Evolutionary conservation across 1,284 basidiomycete species (phyloP).

Genomic region (Ustilago hordei): DNA sequence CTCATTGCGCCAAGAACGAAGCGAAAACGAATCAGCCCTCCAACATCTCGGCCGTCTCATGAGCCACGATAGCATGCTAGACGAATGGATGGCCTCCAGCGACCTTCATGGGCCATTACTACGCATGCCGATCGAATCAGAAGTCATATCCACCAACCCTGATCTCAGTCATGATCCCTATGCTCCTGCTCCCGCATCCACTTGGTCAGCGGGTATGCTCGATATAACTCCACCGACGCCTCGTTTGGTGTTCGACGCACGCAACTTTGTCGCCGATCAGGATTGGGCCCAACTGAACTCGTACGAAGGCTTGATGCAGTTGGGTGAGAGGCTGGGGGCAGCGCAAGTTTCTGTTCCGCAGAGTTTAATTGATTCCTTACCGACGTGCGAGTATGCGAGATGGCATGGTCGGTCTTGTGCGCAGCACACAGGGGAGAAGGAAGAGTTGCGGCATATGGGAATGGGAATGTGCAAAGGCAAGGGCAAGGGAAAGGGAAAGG

Average conservation of each 20-base stretch:
- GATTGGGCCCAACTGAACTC: constrained; percentile 46
- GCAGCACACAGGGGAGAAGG: not conserved
- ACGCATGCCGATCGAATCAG: constrained; percentile 41
- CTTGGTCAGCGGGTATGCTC: constrained; percentile 8
- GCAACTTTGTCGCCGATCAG: constrained; percentile 48
- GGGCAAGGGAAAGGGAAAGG: constrained; percentile 36
- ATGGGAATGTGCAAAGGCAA: constrained; percentile 21
- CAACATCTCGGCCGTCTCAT: constrained; percentile 45
- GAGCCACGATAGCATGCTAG: constrained; percentile 40
- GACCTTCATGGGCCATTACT: constrained; percentile 23
- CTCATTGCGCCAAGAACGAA: constrained; percentile 15
- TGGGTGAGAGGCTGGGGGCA: constrained; percentile 32
- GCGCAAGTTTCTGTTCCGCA: constrained; percentile 34
- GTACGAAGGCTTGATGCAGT: constrained; percentile 39
- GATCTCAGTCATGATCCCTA: constrained; percentile 10
- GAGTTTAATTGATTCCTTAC: constrained; percentile 31
- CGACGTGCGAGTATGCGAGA: constrained; percentile 39
- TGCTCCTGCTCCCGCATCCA: constrained; percentile 25
- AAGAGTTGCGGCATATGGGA: not conserved
- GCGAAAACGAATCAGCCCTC: constrained; percentile 38
- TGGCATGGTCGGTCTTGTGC: constrained; percentile 45
- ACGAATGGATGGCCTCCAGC: constrained; percentile 27
- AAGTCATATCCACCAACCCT: not conserved
- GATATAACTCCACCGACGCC: not conserved
- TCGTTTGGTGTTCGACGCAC: constrained; percentile 30